phyloP scores from a whole-genome alignment of 2,329 filamentous ascomycete species.

The Claviceps digitariae region DNA sequence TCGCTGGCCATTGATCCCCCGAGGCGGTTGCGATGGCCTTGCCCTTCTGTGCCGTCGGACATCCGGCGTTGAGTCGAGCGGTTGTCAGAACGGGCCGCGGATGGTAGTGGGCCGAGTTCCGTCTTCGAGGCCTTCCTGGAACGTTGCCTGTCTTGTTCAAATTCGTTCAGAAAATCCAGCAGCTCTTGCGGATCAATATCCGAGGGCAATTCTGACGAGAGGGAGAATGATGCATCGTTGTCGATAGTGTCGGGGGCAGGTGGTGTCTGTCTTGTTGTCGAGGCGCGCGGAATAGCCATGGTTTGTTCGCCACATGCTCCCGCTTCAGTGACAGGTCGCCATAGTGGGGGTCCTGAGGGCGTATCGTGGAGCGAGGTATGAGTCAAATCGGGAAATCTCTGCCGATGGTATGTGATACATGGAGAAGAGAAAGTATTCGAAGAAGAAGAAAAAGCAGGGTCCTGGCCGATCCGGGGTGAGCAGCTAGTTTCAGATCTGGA shows the following conservation, averaged over 20 bases:
- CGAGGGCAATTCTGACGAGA: not conserved
- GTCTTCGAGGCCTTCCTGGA: not conserved
- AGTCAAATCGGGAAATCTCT: not conserved
- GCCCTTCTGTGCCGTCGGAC: not conserved
- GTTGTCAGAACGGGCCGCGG: not conserved
- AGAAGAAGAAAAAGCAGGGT: not conserved
- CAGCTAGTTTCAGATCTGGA: not conserved
- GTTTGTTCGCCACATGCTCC: not conserved
- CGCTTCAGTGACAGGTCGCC: not conserved
- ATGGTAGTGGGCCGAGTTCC: not conserved
- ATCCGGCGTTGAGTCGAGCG: not conserved
- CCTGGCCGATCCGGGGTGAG: not conserved
- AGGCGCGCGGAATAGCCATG: slow-evolving; percentile 1
- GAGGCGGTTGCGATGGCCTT: not conserved
- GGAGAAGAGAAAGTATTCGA: not conserved
- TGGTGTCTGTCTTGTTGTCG: not conserved
- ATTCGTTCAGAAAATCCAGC: slow-evolving; percentile 2
- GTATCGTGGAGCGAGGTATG: not conserved
- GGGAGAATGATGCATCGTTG: not conserved
- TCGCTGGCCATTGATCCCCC: not conserved
- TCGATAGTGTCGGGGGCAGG: not conserved
- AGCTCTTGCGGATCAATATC: slow-evolving; percentile 5
- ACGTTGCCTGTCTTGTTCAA: not conserved
- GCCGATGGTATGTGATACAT: not conserved
- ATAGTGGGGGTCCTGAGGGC: not conserved